Evolutionary conservation across 495 filamentous ascomycete genomes (phyloP), one percentile per base, ranked within the genome.

Genomic region (Tuber indicum): DNA sequence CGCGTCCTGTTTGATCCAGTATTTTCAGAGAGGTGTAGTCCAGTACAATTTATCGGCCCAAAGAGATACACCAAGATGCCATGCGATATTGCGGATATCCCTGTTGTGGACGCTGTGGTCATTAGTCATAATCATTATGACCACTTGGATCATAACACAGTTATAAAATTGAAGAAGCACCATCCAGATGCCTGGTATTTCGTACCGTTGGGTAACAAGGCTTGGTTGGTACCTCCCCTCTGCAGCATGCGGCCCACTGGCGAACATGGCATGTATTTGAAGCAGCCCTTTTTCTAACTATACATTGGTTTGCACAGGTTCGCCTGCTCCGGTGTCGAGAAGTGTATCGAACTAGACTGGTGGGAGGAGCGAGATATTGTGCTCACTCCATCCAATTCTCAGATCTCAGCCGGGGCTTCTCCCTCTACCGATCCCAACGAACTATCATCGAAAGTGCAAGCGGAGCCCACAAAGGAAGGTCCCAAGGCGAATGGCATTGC

Each of bases 101-200:
- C 94, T 10, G 85, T 87, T 42, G 90, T 99, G 75, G 96, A 99
- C 80, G 91, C 91, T 1, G 94, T 98, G 3, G 88, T 97, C 45
- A 98, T 99, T 75, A 93, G 91, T 12, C 96, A 98, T 82, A 94
- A 91, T 75, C 95, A 98, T 84, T 98, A 99, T 81, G 96, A 99
- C 84, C 96, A 99, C 82, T 84, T 98, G 36, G 94, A 92, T 14
- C 89, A 93, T 77, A 87, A 90, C 3, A 92, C 90, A 12, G 88
- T 97, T 47, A 87, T 87, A 76, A 89, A 91, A 78, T 89, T 99
- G 47, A 86, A 90, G 72, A 87, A 89, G 82, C 86, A 86, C 74
- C 89, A 96, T 77, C 95, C 94, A 0, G 89, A 91, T 26, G 94
- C 89, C 58, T 92, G 94, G 76, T 98, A 95, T 85, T 96, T 97